Conservation (phyloP, 2,329 filamentous ascomycete genomes). For the Xylariaceae sp. region DNA sequence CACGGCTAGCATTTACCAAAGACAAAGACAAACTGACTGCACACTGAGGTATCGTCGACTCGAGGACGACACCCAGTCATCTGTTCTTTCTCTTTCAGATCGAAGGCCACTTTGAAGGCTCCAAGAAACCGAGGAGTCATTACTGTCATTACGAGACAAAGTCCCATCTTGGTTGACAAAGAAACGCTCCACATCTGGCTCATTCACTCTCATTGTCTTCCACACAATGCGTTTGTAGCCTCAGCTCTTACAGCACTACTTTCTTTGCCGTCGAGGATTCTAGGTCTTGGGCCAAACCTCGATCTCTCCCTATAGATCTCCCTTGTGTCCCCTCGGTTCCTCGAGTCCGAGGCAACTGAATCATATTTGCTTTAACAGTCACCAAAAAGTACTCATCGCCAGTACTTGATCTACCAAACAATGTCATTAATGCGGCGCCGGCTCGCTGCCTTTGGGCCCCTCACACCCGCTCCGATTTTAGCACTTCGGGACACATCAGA, state of each 20-base stretch:
- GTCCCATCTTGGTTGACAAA: no score
- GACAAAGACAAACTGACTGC: constrained; percentile 1
- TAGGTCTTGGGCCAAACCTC: constrained; percentile 12
- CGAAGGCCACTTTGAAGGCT: no score
- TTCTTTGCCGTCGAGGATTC: constrained; percentile 21
- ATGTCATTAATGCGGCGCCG: constrained; percentile 30
- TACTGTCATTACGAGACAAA: no score
- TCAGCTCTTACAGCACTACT: constrained; percentile 9
- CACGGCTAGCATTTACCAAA: not conserved
- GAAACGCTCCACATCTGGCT: no score
- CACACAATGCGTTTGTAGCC: constrained; percentile 27
- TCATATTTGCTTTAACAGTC: constrained; percentile 4
- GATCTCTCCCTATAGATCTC: constrained; percentile 21
- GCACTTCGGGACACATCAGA: constrained; percentile 17
- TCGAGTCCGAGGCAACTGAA: constrained; percentile 8
- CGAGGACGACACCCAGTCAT: no score
- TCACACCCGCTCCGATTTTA: constrained; percentile 23
- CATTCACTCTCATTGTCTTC: constrained; percentile 11
- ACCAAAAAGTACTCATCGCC: constrained; percentile 3
- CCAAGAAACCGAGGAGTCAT: no score
- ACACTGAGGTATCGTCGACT: no score
- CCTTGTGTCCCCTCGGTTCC: constrained; percentile 13
- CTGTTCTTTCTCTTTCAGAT: not conserved
- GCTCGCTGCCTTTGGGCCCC: constrained; percentile 26
- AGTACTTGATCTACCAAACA: constrained; percentile 6